A percentile compares a stretch with the other conserved stretches of the same genome.
Conservation (phyloP, 768 basidiomycete genomes). For the Amanita subjunquillea region DNA sequence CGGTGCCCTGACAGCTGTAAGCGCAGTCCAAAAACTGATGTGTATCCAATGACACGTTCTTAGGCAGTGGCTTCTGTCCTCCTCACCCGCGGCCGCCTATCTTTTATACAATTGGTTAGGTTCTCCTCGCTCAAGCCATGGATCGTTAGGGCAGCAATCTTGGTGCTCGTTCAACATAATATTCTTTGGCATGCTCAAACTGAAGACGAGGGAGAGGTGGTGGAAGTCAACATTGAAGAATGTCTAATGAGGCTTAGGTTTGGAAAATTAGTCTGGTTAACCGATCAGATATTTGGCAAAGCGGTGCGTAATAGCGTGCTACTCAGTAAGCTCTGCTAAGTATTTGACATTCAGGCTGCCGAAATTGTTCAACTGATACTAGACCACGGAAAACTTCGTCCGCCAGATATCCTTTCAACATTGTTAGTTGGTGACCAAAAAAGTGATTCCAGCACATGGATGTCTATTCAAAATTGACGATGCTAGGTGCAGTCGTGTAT, state of each 20-base stretch:
- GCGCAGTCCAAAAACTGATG: not conserved
- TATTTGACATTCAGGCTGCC: slow-evolving; percentile 40
- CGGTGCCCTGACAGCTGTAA: slow-evolving; percentile 32
- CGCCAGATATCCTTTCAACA: slow-evolving; percentile 53
- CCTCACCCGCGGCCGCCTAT: slow-evolving; percentile 77
- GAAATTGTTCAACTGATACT: slow-evolving; percentile 69
- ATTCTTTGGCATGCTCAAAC: slow-evolving; percentile 75
- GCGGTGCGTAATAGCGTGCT: slow-evolving; percentile 29
- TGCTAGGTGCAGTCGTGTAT: slow-evolving; percentile 31
- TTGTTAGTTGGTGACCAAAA: slow-evolving; percentile 46
- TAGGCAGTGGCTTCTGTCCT: slow-evolving; percentile 69
- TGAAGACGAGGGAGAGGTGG: slow-evolving; percentile 62
- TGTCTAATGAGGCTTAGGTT: slow-evolving; percentile 77
- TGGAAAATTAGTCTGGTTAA: slow-evolving; percentile 70
- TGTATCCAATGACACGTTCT: not conserved
- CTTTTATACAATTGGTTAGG: slow-evolving; percentile 56
- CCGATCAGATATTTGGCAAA: slow-evolving; percentile 61
- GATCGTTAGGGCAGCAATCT: slow-evolving; percentile 55
- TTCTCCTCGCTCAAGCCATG: slow-evolving; percentile 59
- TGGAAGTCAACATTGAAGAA: slow-evolving; percentile 78
- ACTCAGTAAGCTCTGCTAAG: not conserved
- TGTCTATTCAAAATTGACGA: not conserved
- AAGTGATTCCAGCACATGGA: slow-evolving; percentile 24
- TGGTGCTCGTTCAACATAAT: slow-evolving; percentile 87
- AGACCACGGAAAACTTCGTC: slow-evolving; percentile 79